Conservation (phyloP, 805 yeast species). For the Yarrowia sp. region DNA sequence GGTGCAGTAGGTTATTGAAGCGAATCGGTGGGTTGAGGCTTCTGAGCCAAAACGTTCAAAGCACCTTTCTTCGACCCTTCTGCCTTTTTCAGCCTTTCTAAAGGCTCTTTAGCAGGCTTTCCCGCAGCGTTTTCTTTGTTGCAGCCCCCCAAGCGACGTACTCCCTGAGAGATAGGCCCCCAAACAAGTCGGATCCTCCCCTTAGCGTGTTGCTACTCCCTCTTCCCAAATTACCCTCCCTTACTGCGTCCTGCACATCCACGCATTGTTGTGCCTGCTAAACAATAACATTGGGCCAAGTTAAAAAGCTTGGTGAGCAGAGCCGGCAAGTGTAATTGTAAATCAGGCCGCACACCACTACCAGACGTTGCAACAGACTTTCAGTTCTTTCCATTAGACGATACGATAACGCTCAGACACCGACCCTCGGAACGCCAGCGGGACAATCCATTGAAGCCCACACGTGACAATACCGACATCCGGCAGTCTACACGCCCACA, state of each 20-base stretch:
- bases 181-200: too few species aligned
- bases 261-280: constrained; percentile 34
- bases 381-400: not conserved
- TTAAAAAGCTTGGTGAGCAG: constrained; percentile 34
- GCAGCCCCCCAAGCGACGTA: too few species aligned
- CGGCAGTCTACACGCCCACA: too few species aligned
- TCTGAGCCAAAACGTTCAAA: constrained; percentile 1
- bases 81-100: not conserved
- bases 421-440: too few species aligned
- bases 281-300: constrained; percentile 36
- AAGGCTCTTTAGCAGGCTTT: too few species aligned
- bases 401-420: too few species aligned
- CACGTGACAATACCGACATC: too few species aligned
- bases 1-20: constrained; percentile 12
- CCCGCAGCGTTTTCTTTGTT: too few species aligned
- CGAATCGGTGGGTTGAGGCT: constrained; percentile 4
- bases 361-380: constrained; percentile 9
- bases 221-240: constrained; percentile 36
- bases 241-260: constrained; percentile 33
- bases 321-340: constrained; percentile 35
- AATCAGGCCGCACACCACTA: constrained; percentile 36
- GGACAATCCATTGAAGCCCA: too few species aligned
- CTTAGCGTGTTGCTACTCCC: constrained; percentile 1
- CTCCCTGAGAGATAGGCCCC: too few species aligned
- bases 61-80: not conserved